phyloP scores from a whole-genome alignment of 441 rosid species.

The Codiaeum variegatum region DNA sequence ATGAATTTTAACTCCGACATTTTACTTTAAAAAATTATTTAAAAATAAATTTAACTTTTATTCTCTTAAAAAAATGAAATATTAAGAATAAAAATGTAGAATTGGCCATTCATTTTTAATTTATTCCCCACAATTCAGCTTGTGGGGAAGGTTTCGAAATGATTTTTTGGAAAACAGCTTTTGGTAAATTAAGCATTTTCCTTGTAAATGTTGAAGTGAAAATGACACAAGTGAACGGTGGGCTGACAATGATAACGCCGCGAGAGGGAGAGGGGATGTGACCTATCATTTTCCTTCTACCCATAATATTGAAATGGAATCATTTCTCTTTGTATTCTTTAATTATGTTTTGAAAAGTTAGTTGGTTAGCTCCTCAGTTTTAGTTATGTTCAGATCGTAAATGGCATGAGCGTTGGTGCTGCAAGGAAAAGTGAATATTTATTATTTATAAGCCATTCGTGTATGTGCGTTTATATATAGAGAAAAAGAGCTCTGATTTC shows the following conservation, averaged over 20 bases:
- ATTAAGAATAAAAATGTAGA: too few relatives aligned
- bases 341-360: background rate
- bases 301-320: background rate
- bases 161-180: background rate
- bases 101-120: too few relatives aligned
- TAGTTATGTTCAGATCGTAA: background rate
- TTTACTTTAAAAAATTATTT: too few relatives aligned
- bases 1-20: too few relatives aligned
- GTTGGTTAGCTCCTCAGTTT: background rate
- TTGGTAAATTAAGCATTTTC: background rate
- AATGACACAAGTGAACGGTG: background rate
- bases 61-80: too few relatives aligned
- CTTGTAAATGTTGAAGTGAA: background rate
- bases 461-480: background rate
- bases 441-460: background rate
- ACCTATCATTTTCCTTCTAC: background rate
- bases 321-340: background rate
- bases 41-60: too few relatives aligned
- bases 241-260: background rate
- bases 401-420: conserved; percentile 6
- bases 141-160: background rate
- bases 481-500: conserved; percentile 21
- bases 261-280: background rate
- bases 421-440: background rate
- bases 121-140: too few relatives aligned